These are phyloP conservation scores for Colletotrichum plurivorum DNA, from an alignment of 2,329 filamentous ascomycete species.

Conservation along the genomic window DNA sequence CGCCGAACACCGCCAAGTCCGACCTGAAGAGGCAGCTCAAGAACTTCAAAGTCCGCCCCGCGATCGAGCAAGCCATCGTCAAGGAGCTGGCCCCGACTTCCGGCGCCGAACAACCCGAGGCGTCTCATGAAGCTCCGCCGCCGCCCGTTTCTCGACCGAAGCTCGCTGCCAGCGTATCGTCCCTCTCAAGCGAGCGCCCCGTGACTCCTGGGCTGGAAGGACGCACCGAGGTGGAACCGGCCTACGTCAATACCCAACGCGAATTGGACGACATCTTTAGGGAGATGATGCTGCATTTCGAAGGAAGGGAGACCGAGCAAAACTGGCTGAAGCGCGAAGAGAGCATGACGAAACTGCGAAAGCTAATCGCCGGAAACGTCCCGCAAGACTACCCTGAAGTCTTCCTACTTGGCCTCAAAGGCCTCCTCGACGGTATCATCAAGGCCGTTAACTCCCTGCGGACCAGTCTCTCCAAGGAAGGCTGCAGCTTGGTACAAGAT, in stretches of 20 bases:
- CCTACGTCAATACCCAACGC: conserved; percentile 85
- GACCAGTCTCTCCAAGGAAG: conserved; percentile 91
- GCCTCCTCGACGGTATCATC: conserved; percentile 87
- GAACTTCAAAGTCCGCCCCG: conserved; percentile 86
- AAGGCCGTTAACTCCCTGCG: conserved; percentile 87
- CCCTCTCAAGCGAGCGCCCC: conserved; percentile 64
- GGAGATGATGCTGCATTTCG: conserved; percentile 85
- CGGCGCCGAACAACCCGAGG: conserved; percentile 56
- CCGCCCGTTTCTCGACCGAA: conserved; percentile 58
- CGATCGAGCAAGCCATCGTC: conserved; percentile 86
- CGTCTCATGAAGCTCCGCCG: conserved; percentile 53
- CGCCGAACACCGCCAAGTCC: conserved; percentile 86
- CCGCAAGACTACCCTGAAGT: conserved; percentile 80
- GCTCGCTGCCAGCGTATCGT: conserved; percentile 67
- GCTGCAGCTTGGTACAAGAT: conserved; percentile 87
- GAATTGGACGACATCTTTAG: conserved; percentile 91
- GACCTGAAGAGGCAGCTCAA: conserved; percentile 91
- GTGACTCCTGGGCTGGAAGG: conserved; percentile 74
- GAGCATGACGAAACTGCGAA: conserved; percentile 81
- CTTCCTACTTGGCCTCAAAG: conserved; percentile 80
- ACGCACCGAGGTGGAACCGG: conserved; percentile 82
- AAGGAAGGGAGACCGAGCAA: conserved; percentile 89
- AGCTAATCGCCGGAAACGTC: conserved; percentile 87
- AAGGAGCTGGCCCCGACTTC: conserved; percentile 75
- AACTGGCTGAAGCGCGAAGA: conserved; percentile 94